Evolutionary conservation across 1,139 yeast species (phyloP), one percentile per base, ranked within the genome.

Genomic region (Debaryomycetaceae sp.): DNA sequence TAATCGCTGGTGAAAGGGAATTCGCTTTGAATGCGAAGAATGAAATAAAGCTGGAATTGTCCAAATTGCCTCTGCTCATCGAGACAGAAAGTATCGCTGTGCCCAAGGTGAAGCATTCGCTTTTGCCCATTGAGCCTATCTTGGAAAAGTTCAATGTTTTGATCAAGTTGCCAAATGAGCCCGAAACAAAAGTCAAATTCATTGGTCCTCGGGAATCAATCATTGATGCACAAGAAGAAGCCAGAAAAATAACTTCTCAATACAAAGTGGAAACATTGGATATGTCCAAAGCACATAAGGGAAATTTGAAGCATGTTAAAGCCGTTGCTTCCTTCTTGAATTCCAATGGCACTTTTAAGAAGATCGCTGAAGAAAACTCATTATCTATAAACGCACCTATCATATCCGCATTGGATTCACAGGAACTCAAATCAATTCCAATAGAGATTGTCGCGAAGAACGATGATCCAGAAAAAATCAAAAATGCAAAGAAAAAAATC

Each of bases 231-330:
- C 75, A 85, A 53, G 76, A 76, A 76, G 65, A 67, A 67, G 64
- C 80, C 68, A 69, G 63, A 78, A 84, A 53, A 65, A 77, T 59
- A 60, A 78, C 74, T 59, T 76, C 65, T 37, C 73, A 69, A 53
- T 74, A 65, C 59, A 71, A 68, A 54, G 82, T 86, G 40, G 90
- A 86, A 55, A 69, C 81, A 23, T 75, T 91, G 59, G 95, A 88
- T 56, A 83, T 91, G 69, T 82, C 95, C 23, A 84, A 80, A 63
- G 96, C 97, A 36, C 97, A 91, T 63, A 87, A 88, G 57, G 88
- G 87, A 56, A 83, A 87, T 58, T 65, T 82, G 47, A 62, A 70
- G 29, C 97, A 91, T 58, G 96, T 95, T 33, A 80, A 80, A 55
- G 79, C 83, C 35, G 74, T 91, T 46, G 84, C 91, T 39, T 72